Base-by-base conservation (phyloP, 164 flowering plant species). In the Stephania cephalantha region DNA sequence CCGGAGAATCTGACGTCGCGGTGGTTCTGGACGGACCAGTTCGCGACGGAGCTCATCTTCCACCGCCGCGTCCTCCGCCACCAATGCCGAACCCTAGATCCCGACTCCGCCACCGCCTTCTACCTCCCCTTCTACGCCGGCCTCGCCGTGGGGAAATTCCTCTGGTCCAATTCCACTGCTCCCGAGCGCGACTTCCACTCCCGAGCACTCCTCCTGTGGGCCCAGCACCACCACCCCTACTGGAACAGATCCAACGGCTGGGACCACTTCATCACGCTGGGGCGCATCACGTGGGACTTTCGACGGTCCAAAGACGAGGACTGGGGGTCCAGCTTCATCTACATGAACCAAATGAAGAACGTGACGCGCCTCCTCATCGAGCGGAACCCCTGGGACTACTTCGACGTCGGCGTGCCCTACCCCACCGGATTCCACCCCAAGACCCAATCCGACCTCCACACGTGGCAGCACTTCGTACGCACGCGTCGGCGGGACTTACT, bases 341-440 rank as follows among this genome's bases (percentile, higher is more conserved):
- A 87, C 86, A 79, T 82, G 86, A 86, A 90, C 0, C 85, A 71
- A 31, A 91, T 95, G 97, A 69, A 85, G 29, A 92, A 93, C 84
- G 82, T 95, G 46, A 90, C 93, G 2, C 88, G 98, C 18, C 83
- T 93, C n/a, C 71, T 91, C 31, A 90, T 95, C n/a, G 98, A 95
- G 75, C 85, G 91, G 1, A 86, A 91, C 82, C 90, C 94, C 0
- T 88, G 94, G 97, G 99, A 95, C 81, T 85, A 89, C 55, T 87
- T 88, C 77, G 99, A 95, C 76, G 85, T 93, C 71, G 97, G 91
- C 58, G 93, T 95, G 0, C 99, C 99, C 12, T 95, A 95, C 82
- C 99, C 97, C 50, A 90, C 97, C 42, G 97, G 93, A 30, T 95
- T 95, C 83, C 98, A 95, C 87, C 97, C 98, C n/a, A 45, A 82